Base-by-base conservation (phyloP, 345 rosid species). In the Zanthoxylum bungeanum region DNA sequence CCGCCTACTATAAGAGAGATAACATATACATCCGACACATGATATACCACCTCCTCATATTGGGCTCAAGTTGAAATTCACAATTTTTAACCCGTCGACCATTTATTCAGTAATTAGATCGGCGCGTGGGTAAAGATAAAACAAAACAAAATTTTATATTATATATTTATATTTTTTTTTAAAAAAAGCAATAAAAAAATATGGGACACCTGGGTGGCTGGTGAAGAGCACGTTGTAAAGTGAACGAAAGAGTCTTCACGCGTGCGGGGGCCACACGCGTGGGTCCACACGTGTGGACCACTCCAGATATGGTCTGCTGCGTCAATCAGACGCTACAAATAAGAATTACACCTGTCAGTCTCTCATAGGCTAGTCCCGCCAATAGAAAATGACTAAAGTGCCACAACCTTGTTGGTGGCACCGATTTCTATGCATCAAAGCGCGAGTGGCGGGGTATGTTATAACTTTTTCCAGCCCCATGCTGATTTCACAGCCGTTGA, bases 401-500 rank as follows among this genome's bases (percentile, higher is more conserved):
- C 49, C 49, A 44, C 4, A 2, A 2, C 3, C 57, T 46, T 0
- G 22, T 66, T 2, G 46, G 80, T 39, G 78, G 73, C 79, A 73
- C 80, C 49, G 59, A 46, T 77, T 76, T 74, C 72, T 28, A 74
- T 58, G 76, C 72, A 34, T 34, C 71, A 17, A 22, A 64, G 79
- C 82, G 85, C 34, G 67, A 79, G 84, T 86, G 81, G 84, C 87
- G 89, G 85, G 84, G 80, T 24, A 30, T 83, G 84, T 2, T 39
- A 9, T 4, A 53, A 34, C 84, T 72, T 83, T 83, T 70, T 62
- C 79, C 80, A 64, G 68, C 82, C 76, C 22, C 66, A 5, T 25
- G 8, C 21, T 14, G 21, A 56, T 68, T 73, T 68, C 76, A 72
- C 76, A 25, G 69, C 81, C 82, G 83, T 81, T 77, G 87, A 81